Conservation (phyloP, 2,329 filamentous ascomycete species). For the Penicillium hordei region DNA sequence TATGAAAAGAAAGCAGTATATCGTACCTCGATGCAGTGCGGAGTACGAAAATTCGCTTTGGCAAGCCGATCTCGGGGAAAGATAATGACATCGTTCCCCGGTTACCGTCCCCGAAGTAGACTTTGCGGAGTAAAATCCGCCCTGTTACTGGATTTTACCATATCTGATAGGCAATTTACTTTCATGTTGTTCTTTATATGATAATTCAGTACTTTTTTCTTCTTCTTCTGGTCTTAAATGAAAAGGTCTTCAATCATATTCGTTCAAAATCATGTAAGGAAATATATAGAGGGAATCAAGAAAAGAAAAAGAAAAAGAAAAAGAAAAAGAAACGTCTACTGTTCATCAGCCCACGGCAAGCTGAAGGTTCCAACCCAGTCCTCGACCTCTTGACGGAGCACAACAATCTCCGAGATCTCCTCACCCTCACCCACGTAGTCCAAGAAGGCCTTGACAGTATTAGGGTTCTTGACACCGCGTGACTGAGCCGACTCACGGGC, state of each 20-base stretch:
- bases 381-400: slow-evolving; percentile 84
- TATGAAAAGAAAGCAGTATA: background rate
- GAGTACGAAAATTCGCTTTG: background rate
- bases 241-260: slow-evolving; percentile 23
- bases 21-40: background rate
- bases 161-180: background rate
- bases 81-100: background rate
- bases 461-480: slow-evolving; percentile 86
- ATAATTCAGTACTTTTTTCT: background rate
- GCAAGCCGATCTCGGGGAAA: background rate
- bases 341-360: slow-evolving; percentile 72
- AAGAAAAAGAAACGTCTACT: slow-evolving; percentile 30
- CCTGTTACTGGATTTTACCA: no score
- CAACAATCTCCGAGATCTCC: slow-evolving; percentile 77
- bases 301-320: slow-evolving; percentile 8
- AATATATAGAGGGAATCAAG: slow-evolving; percentile 19
- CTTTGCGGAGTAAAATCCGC: slow-evolving; percentile 1
- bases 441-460: slow-evolving; percentile 99
- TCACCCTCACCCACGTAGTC: slow-evolving; percentile 79
- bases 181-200: background rate
- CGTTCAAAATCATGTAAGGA: slow-evolving; percentile 25
- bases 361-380: slow-evolving; percentile 88
- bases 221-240: background rate
- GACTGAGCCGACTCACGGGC: slow-evolving; percentile 72
- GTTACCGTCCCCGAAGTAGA: background rate